Evolutionary conservation across 805 yeast genomes (phyloP).

Genomic region (Sungouiozyma ichnusensis): DNA sequence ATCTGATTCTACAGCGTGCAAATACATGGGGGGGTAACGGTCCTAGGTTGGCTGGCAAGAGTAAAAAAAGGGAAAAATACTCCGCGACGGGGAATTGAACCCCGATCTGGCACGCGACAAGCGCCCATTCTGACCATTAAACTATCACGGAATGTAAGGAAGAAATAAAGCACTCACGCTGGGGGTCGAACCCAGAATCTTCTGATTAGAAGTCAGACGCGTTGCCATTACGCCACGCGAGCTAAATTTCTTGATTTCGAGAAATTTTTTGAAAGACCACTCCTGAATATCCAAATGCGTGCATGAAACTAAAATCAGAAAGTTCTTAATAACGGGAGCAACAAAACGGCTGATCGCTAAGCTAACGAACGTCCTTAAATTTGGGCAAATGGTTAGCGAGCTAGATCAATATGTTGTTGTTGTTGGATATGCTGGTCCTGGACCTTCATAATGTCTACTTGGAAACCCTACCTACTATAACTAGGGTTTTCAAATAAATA

Average conservation of each 20-base stretch:
- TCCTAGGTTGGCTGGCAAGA: neutral
- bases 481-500: no score
- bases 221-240: conserved; percentile 48
- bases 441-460: no score
- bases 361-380: no score
- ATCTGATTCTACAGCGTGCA: no score
- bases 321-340: no score
- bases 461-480: no score
- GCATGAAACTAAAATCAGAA: no score
- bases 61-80: conserved; percentile 5
- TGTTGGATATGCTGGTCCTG: no score
- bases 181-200: conserved; percentile 49
- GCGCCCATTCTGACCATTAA: conserved; percentile 5
- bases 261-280: neutral
- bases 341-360: no score
- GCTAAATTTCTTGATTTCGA: conserved; percentile 21
- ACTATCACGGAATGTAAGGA: conserved; percentile 2
- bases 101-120: conserved; percentile 21
- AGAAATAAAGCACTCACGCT: conserved; percentile 27
- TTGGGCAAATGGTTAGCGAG: no score
- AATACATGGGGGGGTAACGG: neutral
- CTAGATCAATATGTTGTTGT: no score
- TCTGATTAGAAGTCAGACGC: conserved; percentile 48
- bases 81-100: conserved; percentile 22
- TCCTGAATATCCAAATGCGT: no score